Evolutionary conservation across 148 eudicot species (phyloP), one percentile per base, ranked within the genome.

Genomic region (Beta vulgaris): DNA sequence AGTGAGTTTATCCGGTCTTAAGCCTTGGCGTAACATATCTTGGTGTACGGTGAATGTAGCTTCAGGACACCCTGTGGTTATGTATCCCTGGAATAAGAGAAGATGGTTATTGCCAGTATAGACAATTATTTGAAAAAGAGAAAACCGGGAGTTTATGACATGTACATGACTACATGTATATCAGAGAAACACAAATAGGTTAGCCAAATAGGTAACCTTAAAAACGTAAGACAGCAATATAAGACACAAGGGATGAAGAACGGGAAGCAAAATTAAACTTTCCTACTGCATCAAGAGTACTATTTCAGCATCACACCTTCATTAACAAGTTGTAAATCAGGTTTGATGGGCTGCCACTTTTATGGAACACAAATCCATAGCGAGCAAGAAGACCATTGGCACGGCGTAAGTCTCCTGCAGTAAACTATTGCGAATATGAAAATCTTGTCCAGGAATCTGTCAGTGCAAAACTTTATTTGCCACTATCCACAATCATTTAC

Each of bases 381-480:
- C 91, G 86, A 70, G 93, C 87, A 69, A 89, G 91, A 86, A 89
- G 93, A 71, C 91, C 93, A 84, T 88, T 87, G 60, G 91, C 91
- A 72, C 93, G 93, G 75, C 93, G 90, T 73, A 89, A 75, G 73
- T 89, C 88, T 79, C 93, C 93, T 89, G 91, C 87, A 87, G 84
- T 83, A 84, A 80, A 79, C 60, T 82, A 77, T 43, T 42, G 49
- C 68, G 67, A 14, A 49, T 68, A 59, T 76, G 69, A 80, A 60
- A 39, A 32, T 28, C 53, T 49, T 48, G 31, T 69, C 43, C 48
- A 69, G 13, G 51, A 46, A 68, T 29, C 15, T 31, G 25, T 21
- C 12, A 64, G 39, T 28, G 26, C 26, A 65, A 37, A 57, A n/a
- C n/a, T 26, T 7, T 57, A 1, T n/a, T 39, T 29, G 54, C 40